Percentiles rank a stretch among this genome's conserved stretches.
Conservation (phyloP, 495 filamentous ascomycete species). For the Rostrohypoxylon terebratum region DNA sequence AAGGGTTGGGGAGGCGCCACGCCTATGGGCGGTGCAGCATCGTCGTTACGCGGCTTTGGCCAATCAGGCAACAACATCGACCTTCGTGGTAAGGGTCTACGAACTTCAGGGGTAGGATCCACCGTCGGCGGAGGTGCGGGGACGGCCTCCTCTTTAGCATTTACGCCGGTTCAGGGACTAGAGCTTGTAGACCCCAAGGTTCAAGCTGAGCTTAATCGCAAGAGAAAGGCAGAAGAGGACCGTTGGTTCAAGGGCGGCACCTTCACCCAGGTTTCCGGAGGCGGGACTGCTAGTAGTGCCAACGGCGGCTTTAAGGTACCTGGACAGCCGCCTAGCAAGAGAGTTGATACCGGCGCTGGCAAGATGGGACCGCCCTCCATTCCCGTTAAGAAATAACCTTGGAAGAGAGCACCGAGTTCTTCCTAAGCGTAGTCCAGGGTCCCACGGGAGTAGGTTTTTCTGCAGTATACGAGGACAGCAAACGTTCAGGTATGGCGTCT, state of each 20-base stretch:
- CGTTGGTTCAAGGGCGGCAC: constrained; percentile 96
- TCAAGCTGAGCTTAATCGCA: constrained; percentile 81
- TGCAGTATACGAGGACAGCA: constrained; percentile 16
- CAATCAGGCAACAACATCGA: constrained; percentile 72
- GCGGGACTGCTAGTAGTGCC: constrained; percentile 46
- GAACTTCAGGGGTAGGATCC: constrained; percentile 78
- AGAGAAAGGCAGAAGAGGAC: constrained; percentile 93
- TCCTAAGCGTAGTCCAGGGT: neutral
- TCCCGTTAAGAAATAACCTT: constrained; percentile 45
- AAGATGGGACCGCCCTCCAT: constrained; percentile 58
- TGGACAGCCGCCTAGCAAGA: constrained; percentile 72
- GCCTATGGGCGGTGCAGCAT: constrained; percentile 73
- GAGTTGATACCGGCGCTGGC: constrained; percentile 62
- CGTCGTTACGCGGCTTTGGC: constrained; percentile 81
- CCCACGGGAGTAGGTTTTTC: constrained; percentile 17
- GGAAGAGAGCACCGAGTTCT: neutral
- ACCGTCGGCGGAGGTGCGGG: constrained; percentile 71
- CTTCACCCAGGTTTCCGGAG: constrained; percentile 86
- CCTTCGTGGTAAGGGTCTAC: constrained; percentile 77
- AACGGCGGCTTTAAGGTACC: constrained; percentile 66
- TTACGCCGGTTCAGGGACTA: constrained; percentile 93
- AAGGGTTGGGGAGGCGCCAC: constrained; percentile 91
- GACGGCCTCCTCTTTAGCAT: constrained; percentile 88
- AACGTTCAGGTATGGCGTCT: constrained; percentile 30
- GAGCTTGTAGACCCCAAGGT: constrained; percentile 97